Evolutionary conservation across 176 grass and related monocot genomes (phyloP).

Genomic region (Otatea glauca): DNA sequence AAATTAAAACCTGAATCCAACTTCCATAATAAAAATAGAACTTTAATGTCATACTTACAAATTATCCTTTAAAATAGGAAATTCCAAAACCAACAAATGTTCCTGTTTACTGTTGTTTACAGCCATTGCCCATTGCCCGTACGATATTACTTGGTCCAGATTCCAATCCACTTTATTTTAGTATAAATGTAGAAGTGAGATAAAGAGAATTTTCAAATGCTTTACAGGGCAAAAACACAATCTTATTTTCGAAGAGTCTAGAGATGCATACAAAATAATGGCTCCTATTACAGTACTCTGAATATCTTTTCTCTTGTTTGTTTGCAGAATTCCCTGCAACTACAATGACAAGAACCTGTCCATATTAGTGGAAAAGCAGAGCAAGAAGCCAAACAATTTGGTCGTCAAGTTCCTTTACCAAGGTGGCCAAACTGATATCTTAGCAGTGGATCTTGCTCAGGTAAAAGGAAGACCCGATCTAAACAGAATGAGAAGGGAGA

Average conservation of each 20-base stretch:
- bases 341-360: constrained; percentile 71
- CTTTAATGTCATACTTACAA: too few relatives aligned
- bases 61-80: not conserved
- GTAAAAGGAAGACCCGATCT: constrained; percentile 43
- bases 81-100: not conserved
- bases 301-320: constrained; percentile 13
- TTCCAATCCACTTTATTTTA: not conserved
- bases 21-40: not conserved
- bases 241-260: not conserved
- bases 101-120: not conserved
- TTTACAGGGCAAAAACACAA: not conserved
- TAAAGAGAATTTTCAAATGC: not conserved
- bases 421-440: constrained; percentile 75
- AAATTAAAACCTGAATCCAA: not conserved
- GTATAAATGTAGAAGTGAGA: not conserved
- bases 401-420: constrained; percentile 75
- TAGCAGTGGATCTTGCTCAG: constrained; percentile 68
- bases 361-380: constrained; percentile 67
- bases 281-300: not conserved
- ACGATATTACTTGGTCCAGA: not conserved
- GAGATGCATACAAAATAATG: constrained; percentile 39
- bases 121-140: not conserved
- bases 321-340: constrained; percentile 65
- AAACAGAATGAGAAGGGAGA: constrained; percentile 9
- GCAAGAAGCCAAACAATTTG: constrained; percentile 48